Conservation (phyloP, 2,329 filamentous ascomycete species). For the Gnomoniopsis smithogilvyi region DNA sequence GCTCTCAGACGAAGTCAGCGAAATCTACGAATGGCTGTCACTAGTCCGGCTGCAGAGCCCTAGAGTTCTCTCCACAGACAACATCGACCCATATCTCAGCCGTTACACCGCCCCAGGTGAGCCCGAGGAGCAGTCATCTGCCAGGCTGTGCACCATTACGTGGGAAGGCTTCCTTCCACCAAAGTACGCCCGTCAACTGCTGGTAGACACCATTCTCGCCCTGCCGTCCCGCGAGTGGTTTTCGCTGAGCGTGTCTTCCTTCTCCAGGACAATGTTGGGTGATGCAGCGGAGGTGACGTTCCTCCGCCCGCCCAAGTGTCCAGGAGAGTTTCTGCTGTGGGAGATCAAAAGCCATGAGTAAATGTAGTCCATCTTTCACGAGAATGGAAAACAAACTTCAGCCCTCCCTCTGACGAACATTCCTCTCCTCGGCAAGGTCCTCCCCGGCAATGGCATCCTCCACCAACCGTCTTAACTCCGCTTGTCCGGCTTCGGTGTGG, state of each 20-base stretch:
- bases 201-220: constrained; percentile 42
- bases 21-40: constrained; percentile 72
- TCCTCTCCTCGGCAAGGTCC: constrained; percentile 60
- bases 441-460: constrained; percentile 74
- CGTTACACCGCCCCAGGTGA: constrained; percentile 59
- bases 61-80: constrained; percentile 54
- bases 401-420: constrained; percentile 58
- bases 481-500: constrained; percentile 74
- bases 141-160: constrained; percentile 46
- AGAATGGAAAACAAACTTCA: constrained; percentile 33
- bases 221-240: constrained; percentile 52
- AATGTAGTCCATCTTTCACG: constrained; percentile 9
- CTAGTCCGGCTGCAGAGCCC: constrained; percentile 64
- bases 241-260: constrained; percentile 49
- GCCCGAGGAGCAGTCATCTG: constrained; percentile 20
- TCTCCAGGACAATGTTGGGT: constrained; percentile 42
- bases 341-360: constrained; percentile 48
- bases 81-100: constrained; percentile 66
- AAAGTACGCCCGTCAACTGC: constrained; percentile 46
- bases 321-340: constrained; percentile 59
- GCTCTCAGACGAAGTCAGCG: constrained; percentile 60
- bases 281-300: constrained; percentile 50
- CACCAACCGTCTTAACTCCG: constrained; percentile 73
- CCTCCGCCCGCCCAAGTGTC: constrained; percentile 45
- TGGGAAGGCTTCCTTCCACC: constrained; percentile 59